Base-by-base conservation (phyloP, 169 alveolate species). In the Babesia sp. region DNA sequence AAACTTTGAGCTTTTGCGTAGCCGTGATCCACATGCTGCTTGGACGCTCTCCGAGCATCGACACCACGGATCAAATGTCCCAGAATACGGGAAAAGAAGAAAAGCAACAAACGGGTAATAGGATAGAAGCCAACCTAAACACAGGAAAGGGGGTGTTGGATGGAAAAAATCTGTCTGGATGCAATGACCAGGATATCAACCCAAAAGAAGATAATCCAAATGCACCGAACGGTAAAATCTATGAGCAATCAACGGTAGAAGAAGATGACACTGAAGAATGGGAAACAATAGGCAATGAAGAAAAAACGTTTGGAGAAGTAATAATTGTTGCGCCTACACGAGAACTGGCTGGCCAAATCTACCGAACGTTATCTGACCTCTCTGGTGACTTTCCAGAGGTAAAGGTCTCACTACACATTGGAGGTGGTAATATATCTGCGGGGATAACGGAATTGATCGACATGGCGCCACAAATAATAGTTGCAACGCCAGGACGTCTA, bases 401-500 rank as follows among this genome's bases (percentile, higher is more conserved):
- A 3, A 5, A 24, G 69, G 42, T 56, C 39, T 53, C 60, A 54
- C 58, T 80, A 33, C 58, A 29, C 39, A 70, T 60, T 34, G 83
- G 80, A 39, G 86, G 78, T 33, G 60, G 60, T 39, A 80, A 50
- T 50, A 34, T 54, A 75, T 54, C n/a, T 26, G 71, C 64, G 45
- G 82, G 51, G 26, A 63, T 75, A 41, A 72, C 28, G 39, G 71
- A 33, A 72, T 63, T 50, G 54, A 55, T 63, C 68, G 75, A 70
- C 26, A 54, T 16, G 29, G 75, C 50, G 44, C 81, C 63, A 51
- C 76, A 58, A 61, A 60, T 85, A 14, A 33, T 90, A 45, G 71
- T 85, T 42, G 83, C 92, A 28, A 90, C 94, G 8, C 94, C 94
- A 5, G 94, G 94, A 33, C 71, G 92, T 44, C 48, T 90, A 57